Evolutionary conservation across 352 stramenopile genomes (phyloP), one percentile per base, ranked within the genome.

Genomic region (Globisporangium carolinianum): DNA sequence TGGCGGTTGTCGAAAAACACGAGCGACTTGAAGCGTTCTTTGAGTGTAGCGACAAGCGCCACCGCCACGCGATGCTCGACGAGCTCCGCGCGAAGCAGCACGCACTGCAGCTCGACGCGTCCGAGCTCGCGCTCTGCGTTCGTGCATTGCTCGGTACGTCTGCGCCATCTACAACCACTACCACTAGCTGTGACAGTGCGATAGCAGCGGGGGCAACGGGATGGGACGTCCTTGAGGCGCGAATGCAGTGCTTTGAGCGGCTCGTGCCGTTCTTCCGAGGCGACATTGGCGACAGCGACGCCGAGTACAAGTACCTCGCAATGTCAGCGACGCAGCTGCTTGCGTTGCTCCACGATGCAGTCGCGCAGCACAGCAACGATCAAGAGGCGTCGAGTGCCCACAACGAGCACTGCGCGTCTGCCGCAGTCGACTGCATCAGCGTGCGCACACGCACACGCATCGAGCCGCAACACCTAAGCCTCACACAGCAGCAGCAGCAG

Each of bases 201-300:
- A 32, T 3, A 32, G 15, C 35, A 6, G 14, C 14, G 9, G 12
- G 7, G 39, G 15, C 42, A 8, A 1, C 10, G 4, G 15, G 37
- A 14, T 73, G 71, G 66, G 58, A 57, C 47, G 55, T 76, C 24
- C 57, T 72, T 8, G 60, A 73, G 43, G 69, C 64, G 12, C 66
- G 79, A 18, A 73, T 86, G 39, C 43, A 56, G 24, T 86, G 71
- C 56, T 86, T 85, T 51, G 67, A 76, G 52, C 60, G 18, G 1
- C 50, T 90, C 1, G 67, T 81, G 5, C 61, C 62, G 14, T 52
- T 83, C 32, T 83, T 86, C 49, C 76, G 79, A 53, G 67, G 51
- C 10, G 53, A 67, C 4, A 68, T 89, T 4, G 37, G 24, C 32
- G 17, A 49, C 0, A 65, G 77, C 3, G 70, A 84, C 35, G 60